Evolutionary conservation across 176 grass and related monocot genomes (phyloP).

Genomic region (Raddia distichophylla): DNA sequence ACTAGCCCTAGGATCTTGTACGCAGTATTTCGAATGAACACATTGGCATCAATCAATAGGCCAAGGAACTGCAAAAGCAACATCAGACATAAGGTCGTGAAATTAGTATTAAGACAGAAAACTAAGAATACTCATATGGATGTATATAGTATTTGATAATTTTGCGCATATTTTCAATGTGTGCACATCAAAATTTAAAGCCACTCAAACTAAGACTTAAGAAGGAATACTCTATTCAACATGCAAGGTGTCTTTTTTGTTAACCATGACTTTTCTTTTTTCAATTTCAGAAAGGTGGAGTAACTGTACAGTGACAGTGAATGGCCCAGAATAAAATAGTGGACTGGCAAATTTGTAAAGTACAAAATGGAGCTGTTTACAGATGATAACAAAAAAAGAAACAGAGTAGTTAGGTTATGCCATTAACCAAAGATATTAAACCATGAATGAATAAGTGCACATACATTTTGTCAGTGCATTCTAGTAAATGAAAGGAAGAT

Average conservation of each 20-base stretch:
- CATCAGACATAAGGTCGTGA: constrained; percentile 28
- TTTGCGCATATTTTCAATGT: background rate
- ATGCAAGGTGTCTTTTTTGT: background rate
- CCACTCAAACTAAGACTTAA: background rate
- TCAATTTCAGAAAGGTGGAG: background rate
- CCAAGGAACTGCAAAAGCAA: constrained; percentile 72
- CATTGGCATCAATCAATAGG: constrained; percentile 69
- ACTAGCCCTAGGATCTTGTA: constrained; percentile 66
- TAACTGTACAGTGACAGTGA: background rate
- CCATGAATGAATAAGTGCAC: background rate
- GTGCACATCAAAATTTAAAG: background rate
- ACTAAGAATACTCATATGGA: constrained; percentile 12
- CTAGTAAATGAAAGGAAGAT: constrained; percentile 3
- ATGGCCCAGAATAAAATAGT: background rate
- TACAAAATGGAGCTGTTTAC: background rate
- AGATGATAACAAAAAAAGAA: too few relatives aligned
- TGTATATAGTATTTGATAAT: background rate
- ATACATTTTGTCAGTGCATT: background rate
- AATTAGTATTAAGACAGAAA: constrained; percentile 11
- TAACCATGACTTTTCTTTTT: background rate
- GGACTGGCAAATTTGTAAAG: background rate
- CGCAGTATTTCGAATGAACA: constrained; percentile 53
- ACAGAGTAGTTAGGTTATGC: too few relatives aligned
- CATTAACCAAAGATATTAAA: too few relatives aligned
- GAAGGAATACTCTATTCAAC: background rate